Evolutionary conservation across 257 asterid genomes (phyloP).

Genomic region (Penstemon newberryi): DNA sequence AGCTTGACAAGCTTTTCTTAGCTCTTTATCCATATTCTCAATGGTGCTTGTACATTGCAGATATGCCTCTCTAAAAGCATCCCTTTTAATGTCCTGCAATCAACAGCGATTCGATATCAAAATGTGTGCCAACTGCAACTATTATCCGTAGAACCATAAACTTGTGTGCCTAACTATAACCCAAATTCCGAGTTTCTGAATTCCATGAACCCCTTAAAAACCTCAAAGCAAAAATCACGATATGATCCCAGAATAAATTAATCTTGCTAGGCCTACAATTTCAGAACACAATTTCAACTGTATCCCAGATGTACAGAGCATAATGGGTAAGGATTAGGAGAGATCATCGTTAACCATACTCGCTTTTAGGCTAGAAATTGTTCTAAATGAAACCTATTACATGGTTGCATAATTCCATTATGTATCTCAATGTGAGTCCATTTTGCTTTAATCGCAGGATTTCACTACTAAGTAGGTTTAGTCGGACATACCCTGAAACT

Average conservation of each 20-base stretch:
- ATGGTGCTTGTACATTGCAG: conserved; percentile 66
- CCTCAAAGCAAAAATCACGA: conserved; percentile 6
- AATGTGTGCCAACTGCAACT: conserved; percentile 3
- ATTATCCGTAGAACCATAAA: conserved; percentile 6
- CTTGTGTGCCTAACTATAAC: background rate
- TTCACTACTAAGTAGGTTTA: no score
- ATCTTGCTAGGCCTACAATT: background rate
- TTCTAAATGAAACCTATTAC: no score
- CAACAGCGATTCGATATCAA: conserved; percentile 32
- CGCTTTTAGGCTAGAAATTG: no score
- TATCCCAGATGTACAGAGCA: background rate
- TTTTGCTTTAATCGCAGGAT: no score
- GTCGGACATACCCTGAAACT: no score
- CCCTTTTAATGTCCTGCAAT: conserved; percentile 84
- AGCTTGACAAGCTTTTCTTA: conserved; percentile 82
- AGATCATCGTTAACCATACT: no score
- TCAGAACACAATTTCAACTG: background rate
- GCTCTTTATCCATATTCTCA: conserved; percentile 86
- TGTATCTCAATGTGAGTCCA: no score
- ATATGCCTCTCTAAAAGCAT: conserved; percentile 91
- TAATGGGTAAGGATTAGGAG: background rate
- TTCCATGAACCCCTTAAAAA: background rate
- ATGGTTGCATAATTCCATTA: no score
- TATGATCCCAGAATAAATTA: conserved; percentile 5
- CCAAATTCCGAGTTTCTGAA: background rate